A percentile compares a stretch with the other conserved stretches of the same genome.
phyloP scores from a whole-genome alignment of 169 alveolate genomes.

The Neospora caninum region DNA sequence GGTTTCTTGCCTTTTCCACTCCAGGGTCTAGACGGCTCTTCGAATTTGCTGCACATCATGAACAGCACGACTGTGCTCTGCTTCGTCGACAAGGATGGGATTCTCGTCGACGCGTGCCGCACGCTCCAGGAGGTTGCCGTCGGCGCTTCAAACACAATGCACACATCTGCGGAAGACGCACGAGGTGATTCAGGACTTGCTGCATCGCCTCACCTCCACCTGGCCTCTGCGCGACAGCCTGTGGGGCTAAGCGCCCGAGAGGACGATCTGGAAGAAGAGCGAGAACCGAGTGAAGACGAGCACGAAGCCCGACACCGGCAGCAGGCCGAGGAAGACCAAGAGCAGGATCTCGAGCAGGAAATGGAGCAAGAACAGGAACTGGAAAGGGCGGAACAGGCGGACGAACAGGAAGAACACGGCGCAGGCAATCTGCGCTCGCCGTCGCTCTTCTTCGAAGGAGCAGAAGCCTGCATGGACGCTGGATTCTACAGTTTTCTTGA shows the following conservation, averaged over 20 bases:
- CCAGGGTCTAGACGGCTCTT: constrained; percentile 42
- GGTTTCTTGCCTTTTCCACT: too few relatives aligned
- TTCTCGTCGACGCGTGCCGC: constrained; percentile 42
- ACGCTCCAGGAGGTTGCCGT: constrained; percentile 34
- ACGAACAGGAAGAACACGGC: too few relatives aligned
- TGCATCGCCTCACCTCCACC: background rate
- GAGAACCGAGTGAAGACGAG: background rate
- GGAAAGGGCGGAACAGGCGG: background rate
- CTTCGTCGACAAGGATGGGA: constrained; percentile 58
- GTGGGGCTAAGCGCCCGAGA: background rate
- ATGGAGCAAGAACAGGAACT: background rate
- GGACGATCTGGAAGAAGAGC: background rate
- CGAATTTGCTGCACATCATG: constrained; percentile 57
- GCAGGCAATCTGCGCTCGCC: background rate
- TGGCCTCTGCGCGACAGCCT: background rate
- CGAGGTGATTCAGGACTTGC: background rate
- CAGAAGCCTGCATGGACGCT: background rate
- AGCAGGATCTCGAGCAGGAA: background rate
- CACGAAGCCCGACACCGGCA: background rate
- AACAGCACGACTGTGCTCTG: constrained; percentile 59
- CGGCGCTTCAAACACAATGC: background rate
- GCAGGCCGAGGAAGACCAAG: background rate
- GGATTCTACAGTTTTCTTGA: background rate
- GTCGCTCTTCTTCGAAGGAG: background rate
- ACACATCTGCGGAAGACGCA: background rate